A percentile compares a stretch with the other conserved stretches of the same genome.
These are phyloP conservation scores for Amorphotheca resinae DNA, from an alignment of 495 filamentous ascomycete genomes.

Conservation along the genomic window DNA sequence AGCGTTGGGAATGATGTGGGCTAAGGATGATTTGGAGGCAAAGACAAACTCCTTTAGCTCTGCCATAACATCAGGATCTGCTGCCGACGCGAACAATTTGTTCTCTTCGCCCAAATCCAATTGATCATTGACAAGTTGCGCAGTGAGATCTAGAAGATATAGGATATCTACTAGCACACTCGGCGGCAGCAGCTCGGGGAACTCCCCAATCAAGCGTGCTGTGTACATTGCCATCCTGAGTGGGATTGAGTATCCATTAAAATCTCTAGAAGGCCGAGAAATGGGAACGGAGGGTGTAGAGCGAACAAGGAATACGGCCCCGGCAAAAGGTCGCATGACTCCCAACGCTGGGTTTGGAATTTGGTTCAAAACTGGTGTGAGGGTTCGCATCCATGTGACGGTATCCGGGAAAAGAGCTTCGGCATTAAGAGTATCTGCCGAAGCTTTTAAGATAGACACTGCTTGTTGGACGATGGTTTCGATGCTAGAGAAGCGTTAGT, in stretches of 20 bases:
- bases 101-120: conserved; percentile 20
- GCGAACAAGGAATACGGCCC: conserved; percentile 47
- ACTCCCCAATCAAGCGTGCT: conserved; percentile 36
- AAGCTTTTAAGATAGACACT: conserved; percentile 14
- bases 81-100: conserved; percentile 2
- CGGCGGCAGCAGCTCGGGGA: conserved; percentile 20
- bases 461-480: conserved; percentile 34
- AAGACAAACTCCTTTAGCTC: neutral
- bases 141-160: conserved; percentile 28
- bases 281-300: conserved; percentile 8
- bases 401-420: conserved; percentile 31
- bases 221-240: conserved; percentile 63
- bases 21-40: neutral
- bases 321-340: conserved; percentile 58
- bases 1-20: conserved; percentile 34
- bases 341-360: conserved; percentile 50
- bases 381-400: conserved; percentile 28
- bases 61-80: conserved; percentile 2
- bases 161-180: conserved; percentile 28
- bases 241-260: conserved; percentile 53
- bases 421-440: conserved; percentile 8
- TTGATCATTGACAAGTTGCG: conserved; percentile 32
- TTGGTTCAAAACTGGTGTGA: conserved; percentile 46
- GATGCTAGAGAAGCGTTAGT: conserved; percentile 20
- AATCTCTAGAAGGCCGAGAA: conserved; percentile 38